Conservation (phyloP, 306 rosid species). For the Myrica gale region DNA sequence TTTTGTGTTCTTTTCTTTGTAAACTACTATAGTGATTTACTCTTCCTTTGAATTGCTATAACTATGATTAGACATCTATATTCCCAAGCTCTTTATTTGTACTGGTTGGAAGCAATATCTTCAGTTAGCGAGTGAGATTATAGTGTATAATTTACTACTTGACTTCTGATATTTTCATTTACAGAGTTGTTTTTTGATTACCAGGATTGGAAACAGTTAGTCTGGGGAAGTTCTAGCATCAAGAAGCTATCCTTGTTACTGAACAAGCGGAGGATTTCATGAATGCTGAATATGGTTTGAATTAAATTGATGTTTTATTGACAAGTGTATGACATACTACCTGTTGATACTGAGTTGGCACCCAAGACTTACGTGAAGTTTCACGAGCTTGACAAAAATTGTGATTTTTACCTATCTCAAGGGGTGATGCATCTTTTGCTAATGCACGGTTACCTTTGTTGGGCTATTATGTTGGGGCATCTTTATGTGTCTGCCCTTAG, state of each 20-base stretch:
- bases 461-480: constrained; percentile 59
- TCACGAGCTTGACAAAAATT: constrained; percentile 18
- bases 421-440: constrained; percentile 61
- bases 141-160: background rate
- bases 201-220: constrained; percentile 4
- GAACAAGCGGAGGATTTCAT: background rate
- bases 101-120: background rate
- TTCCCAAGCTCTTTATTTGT: background rate
- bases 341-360: constrained; percentile 28
- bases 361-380: constrained; percentile 35
- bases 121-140: background rate
- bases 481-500: constrained; percentile 45
- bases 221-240: background rate
- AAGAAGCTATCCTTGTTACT: background rate
- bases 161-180: constrained; percentile 1
- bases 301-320: constrained; percentile 6
- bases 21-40: background rate
- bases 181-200: background rate
- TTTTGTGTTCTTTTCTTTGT: background rate
- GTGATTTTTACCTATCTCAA: constrained; percentile 31
- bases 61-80: too few relatives aligned
- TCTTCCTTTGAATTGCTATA: background rate
- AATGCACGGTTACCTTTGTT: constrained; percentile 54
- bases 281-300: constrained; percentile 16
- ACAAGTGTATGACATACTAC: background rate